Base-by-base conservation (phyloP, 306 rosid genomes). In the Gleditsia sinensis region DNA sequence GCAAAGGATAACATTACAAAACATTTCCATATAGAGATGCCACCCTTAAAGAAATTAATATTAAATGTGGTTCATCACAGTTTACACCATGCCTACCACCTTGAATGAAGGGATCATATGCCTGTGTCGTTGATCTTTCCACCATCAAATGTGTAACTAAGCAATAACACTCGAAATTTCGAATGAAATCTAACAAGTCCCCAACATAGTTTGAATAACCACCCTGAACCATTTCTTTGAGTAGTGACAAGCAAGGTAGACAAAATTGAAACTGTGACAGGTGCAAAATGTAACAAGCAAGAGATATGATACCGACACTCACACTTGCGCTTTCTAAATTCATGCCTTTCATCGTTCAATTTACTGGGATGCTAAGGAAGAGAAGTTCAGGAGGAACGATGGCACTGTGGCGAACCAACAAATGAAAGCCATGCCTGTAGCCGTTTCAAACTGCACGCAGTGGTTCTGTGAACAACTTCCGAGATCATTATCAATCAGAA, bases 371-470 rank as follows among this genome's bases (percentile, higher is more conserved):
- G 96, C 93, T 74, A 91, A 72, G 21, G 96, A 93, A 86, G 92
- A 89, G 78, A 88, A 93, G 78, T 90, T 90, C 46, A 93, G 78
- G 23, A 93, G 84, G 76, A 93, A 90, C 1, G 95, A 89, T 4
- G 98, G 97, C 51, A 93, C 75, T 50, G 92, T 78, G 42, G 90
- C 74, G 81, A 93, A 87, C 97, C 97, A 93, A 54, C 93, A 81
- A 42, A 93, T 82, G 72, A 90, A 93, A 58, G 95, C 96, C 96
- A 93, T 86, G 79, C 88, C 95, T 33, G 98, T 93, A 67, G 98
- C 95, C 0, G 92, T 84, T 86, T 90, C 88, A 43, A 93, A 88
- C 75, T 90, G 93, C 28, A 83, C 85, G 77, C 98, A 93, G 59
- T 93, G 88, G 67, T 87, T 89, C 58, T 75, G 54, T 24, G 76